These are phyloP conservation scores for Aspergillus sp. DNA, from an alignment of 2,329 filamentous ascomycete species.

Conservation along the genomic window DNA sequence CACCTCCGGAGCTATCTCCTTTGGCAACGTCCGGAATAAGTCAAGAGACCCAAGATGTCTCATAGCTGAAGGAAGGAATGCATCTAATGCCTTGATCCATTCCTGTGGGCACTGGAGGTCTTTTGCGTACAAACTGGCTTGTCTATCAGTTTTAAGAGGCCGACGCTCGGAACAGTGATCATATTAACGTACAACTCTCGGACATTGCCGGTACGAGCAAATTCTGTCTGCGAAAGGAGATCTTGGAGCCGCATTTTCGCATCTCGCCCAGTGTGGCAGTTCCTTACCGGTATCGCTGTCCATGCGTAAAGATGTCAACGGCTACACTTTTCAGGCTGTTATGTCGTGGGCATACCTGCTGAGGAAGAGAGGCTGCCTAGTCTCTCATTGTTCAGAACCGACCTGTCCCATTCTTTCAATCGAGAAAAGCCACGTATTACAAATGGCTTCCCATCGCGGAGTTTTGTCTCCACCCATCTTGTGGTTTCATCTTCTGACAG, in stretches of 20 bases:
- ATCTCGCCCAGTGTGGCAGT: constrained; percentile 38
- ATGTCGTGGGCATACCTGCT: constrained; percentile 26
- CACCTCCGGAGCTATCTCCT: constrained; percentile 37
- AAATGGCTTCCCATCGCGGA: constrained; percentile 37
- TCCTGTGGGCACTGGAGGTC: constrained; percentile 37
- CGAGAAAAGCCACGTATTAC: constrained; percentile 38
- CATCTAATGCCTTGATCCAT: constrained; percentile 33
- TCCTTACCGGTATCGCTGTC: constrained; percentile 36
- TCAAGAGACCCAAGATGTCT: constrained; percentile 38
- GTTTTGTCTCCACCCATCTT: constrained; percentile 33
- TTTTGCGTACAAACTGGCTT: constrained; percentile 37
- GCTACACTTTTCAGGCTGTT: background rate
- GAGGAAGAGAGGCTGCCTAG: constrained; percentile 37
- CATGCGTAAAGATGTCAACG: constrained; percentile 5
- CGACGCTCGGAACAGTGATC: constrained; percentile 19
- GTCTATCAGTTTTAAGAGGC: constrained; percentile 13
- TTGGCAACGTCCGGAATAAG: constrained; percentile 38
- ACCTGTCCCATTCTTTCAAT: constrained; percentile 30
- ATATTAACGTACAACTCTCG: constrained; percentile 27
- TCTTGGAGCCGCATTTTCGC: constrained; percentile 37
- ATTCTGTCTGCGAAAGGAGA: constrained; percentile 23
- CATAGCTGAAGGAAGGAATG: constrained; percentile 33
- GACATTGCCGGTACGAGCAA: constrained; percentile 5
- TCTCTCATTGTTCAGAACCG: constrained; percentile 32
- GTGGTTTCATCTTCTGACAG: constrained; percentile 10